Conservation (phyloP, 176 grass and related monocot species). For the Carex pumila region DNA sequence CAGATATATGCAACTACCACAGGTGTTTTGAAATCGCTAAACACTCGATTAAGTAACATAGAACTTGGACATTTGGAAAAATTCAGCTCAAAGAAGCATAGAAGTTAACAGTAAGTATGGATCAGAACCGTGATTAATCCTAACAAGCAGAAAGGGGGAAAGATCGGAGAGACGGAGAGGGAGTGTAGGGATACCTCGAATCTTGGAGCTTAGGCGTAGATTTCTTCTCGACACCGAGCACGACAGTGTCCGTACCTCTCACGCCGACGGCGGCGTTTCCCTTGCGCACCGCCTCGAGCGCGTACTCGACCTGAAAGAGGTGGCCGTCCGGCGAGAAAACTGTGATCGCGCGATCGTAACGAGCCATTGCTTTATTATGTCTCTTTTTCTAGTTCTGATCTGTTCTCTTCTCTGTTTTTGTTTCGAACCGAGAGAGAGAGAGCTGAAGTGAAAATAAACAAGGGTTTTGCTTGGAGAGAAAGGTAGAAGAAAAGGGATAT, state of each 20-base stretch:
- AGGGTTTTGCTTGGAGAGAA: slow-evolving; percentile 27
- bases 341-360: slow-evolving; percentile 99
- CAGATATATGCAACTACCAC: neutral
- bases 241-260: slow-evolving; percentile 83
- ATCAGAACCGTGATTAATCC: slow-evolving; percentile 10
- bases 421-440: neutral
- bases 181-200: slow-evolving; percentile 41
- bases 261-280: slow-evolving; percentile 98
- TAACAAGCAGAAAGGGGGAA: neutral
- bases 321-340: slow-evolving; percentile 99
- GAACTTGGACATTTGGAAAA: neutral
- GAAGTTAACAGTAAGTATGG: neutral
- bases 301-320: slow-evolving; percentile 99
- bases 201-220: slow-evolving; percentile 97
- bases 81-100: neutral
- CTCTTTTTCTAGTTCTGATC: slow-evolving; percentile 26
- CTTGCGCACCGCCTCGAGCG: slow-evolving; percentile 97
- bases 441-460: neutral
- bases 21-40: neutral
- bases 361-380: slow-evolving; percentile 50
- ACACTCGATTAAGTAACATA: neutral
- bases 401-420: slow-evolving; percentile 7
- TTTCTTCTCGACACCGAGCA: slow-evolving; percentile 99
- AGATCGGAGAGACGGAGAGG: neutral
- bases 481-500: slow-evolving; percentile 14